Evolutionary conservation across 306 rosid genomes (phyloP), one percentile per base, ranked within the genome.

Genomic region (Elaeagnus macrophylla): DNA sequence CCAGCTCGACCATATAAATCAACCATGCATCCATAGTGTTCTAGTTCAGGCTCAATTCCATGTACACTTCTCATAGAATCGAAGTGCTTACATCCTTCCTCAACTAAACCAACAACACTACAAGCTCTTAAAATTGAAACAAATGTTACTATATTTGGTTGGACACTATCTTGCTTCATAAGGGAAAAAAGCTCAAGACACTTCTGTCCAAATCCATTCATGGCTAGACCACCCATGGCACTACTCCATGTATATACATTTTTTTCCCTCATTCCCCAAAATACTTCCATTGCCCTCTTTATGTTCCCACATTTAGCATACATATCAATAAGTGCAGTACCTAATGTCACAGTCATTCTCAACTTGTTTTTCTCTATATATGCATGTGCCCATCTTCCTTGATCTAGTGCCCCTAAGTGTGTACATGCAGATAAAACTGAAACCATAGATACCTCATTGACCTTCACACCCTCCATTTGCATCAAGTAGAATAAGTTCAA

Each of bases 21-120:
- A 44, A 85, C 82, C 74, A 85, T 58, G 55, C 81, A 79, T 7
- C 94, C 89, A 42, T 74, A 76, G 18, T 85, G 86, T 73, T 85
- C 80, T 5, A 72, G 70, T 43, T 59, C 53, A 46, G 86, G 89
- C 20, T 79, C 80, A 46, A 81, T 72, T 37, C 69, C 80, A 64
- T 62, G 72, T 6, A 61, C 43, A 42, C n/a, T 48, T 59, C 47
- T 62, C 89, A 85, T 85, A 3, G 79, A 69, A 6, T 77, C 62
- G 14, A 85, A 81, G 67, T 74, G 80, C 8, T 45, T 54, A 19
- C 39, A 36, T 9, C 89, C 89, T 70, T 81, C 78, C 40, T 72
- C 69, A 18, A 81, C 86, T 32, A 81, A 15, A 59, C 88, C 94
- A 17, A 70, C 86, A 59, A 77, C 80, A 42, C 68, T 69, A 48